These are phyloP conservation scores for Viola odorata DNA, from an alignment of 345 rosid species.

Conservation along the genomic window DNA sequence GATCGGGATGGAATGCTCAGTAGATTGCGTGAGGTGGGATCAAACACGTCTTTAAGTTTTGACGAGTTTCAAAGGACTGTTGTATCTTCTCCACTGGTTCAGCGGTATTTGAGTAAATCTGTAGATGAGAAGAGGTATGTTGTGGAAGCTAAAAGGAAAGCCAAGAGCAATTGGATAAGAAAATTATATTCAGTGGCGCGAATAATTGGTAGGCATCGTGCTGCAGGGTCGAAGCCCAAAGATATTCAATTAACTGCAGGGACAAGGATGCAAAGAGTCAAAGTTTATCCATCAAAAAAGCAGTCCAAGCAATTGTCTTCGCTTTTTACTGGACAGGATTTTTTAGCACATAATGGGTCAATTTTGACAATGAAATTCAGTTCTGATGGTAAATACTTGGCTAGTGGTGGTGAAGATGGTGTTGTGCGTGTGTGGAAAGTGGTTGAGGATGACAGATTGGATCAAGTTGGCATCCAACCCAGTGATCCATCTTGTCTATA, in stretches of 20 bases:
- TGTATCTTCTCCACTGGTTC: conserved; percentile 27
- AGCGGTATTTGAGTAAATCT: conserved; percentile 11
- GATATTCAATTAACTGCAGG: conserved; percentile 31
- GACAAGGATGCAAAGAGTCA: conserved; percentile 21
- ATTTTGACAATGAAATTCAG: conserved; percentile 72
- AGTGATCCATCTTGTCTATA: conserved; percentile 46
- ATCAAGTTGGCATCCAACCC: conserved; percentile 35
- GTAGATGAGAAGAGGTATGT: conserved; percentile 17
- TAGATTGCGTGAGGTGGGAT: conserved; percentile 31
- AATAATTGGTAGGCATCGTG: conserved; percentile 27
- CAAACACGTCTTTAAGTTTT: conserved; percentile 37
- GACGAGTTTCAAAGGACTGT: conserved; percentile 40
- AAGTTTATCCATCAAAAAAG: conserved; percentile 33
- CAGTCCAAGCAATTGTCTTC: conserved; percentile 61
- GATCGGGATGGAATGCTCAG: conserved; percentile 26
- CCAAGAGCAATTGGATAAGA: conserved; percentile 44
- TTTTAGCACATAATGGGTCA: conserved; percentile 64
- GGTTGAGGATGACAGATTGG: conserved; percentile 45
- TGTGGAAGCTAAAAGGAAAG: conserved; percentile 24
- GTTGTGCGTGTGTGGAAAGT: conserved; percentile 71
- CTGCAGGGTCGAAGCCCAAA: conserved; percentile 10
- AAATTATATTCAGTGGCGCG: conserved; percentile 37
- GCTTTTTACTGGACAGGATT: conserved; percentile 61
- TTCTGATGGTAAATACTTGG: conserved; percentile 61
- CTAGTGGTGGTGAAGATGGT: conserved; percentile 71